phyloP scores from a whole-genome alignment of 2,329 filamentous ascomycete species.

The Diplodia corticola region DNA sequence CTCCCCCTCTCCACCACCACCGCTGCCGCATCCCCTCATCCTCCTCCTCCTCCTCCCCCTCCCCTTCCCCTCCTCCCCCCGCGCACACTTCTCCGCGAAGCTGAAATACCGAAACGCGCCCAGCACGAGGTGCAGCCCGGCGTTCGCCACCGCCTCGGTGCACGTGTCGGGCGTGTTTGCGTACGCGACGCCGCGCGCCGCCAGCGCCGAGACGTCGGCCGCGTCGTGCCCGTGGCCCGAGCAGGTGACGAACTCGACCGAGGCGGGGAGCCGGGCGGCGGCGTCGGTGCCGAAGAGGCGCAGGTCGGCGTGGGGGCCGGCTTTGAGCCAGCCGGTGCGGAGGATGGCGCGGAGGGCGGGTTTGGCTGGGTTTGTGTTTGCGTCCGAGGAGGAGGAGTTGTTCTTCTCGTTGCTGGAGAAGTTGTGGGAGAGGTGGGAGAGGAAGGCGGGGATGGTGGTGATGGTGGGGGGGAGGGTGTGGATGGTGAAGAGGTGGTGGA shows the following conservation, averaged over 20 bases:
- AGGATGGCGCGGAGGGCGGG: conserved; percentile 3
- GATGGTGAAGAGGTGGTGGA: conserved; percentile 3
- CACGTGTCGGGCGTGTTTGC: conserved; percentile 72
- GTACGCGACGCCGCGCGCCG: conserved; percentile 58
- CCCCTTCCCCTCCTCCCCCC: conserved; percentile 30
- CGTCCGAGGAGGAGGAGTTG: no score
- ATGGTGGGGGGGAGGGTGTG: background rate
- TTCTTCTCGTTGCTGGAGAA: background rate
- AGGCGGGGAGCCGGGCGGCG: background rate
- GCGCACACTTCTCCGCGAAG: conserved; percentile 62
- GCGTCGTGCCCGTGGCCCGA: conserved; percentile 6
- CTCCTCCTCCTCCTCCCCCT: background rate
- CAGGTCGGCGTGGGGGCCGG: background rate
- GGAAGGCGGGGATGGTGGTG: background rate
- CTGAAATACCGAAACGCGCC: conserved; percentile 67
- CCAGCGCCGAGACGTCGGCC: background rate
- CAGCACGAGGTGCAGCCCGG: conserved; percentile 68
- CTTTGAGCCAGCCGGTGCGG: conserved; percentile 14
- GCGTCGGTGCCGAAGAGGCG: background rate
- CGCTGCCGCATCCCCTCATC: no score
- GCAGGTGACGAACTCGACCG: background rate
- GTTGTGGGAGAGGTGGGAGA: background rate
- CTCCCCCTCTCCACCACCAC: background rate
- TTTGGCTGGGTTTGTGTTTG: no score
- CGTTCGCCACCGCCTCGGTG: conserved; percentile 72